Evolutionary conservation across 1,139 yeast species (phyloP), one percentile per base, ranked within the genome.

Genomic region (Suhomyces ambrosiae): DNA sequence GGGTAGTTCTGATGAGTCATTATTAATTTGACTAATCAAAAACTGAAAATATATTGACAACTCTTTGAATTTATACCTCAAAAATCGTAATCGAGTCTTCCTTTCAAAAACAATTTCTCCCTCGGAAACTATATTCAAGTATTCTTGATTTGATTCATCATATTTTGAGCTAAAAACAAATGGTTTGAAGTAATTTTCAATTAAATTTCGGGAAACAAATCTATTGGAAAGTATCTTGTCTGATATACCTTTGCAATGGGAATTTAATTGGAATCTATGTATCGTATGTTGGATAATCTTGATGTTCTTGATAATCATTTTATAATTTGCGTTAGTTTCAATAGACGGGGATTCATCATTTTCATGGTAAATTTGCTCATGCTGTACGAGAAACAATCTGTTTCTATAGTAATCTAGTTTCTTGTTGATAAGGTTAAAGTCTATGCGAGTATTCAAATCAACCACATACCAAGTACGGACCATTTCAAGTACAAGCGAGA

Each of bases 11-110:
- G 25, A 9, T 5, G 32, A 2, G 14, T 21, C 19, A 10, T 19
- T 29, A 10, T 32, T 27, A 6, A 36, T 16, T 21, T 34, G 32
- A 4, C 24, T 11, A 3, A 15, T 27, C 16, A 40, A 30, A 8
- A 27, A 17, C 15, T 36, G 35, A n/a, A 48, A 23, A 21, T 37
- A 23, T 18, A 36, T 15, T 5, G 51, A 40, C 2, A 48, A 23
- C 35, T 49, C 52, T 15, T 45, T 45, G 32, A 48, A 48, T 27
- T 49, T 49, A 35, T 34, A 44, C 30, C 38, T 31, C 30, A 49
- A 27, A 21, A 43, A 48, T 30, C 44, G 30, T 9, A 38, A 27
- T 13, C 53, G 39, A 2, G 50, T 34, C 23, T 33, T 33, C 15
- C 32, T 19, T 24, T 48, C 50, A 18, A 23, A 37, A 3, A 32